Evolutionary conservation across 1,139 yeast genomes (phyloP).

Genomic region (Blastobotrys apis): DNA sequence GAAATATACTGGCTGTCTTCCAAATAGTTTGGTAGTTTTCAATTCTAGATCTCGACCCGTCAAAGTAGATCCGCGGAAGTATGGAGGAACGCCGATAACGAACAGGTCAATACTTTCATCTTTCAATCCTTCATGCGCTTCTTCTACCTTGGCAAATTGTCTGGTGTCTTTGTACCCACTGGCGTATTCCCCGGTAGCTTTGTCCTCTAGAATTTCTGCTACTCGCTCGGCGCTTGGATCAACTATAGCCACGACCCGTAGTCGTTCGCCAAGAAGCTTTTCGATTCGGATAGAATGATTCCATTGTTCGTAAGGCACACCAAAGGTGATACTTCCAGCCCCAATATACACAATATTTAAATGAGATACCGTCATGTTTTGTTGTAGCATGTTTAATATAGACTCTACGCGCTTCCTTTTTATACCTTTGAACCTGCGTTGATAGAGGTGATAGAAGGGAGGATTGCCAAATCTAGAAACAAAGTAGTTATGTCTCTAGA

Average conservation of each 20-base stretch:
- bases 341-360: constrained; percentile 15
- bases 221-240: constrained; percentile 21
- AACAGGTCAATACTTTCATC: constrained; percentile 18
- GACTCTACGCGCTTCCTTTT: too few species aligned
- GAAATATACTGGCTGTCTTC: constrained; percentile 19
- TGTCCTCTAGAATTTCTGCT: constrained; percentile 16
- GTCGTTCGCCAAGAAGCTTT: constrained; percentile 19
- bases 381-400: too few species aligned
- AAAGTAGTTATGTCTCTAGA: too few species aligned
- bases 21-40: constrained; percentile 16
- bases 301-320: constrained; percentile 23
- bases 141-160: constrained; percentile 16
- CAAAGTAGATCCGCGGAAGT: constrained; percentile 22
- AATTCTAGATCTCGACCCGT: constrained; percentile 21
- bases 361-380: constrained; percentile 2
- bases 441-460: too few species aligned
- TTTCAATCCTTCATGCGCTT: constrained; percentile 16
- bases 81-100: constrained; percentile 24
- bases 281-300: constrained; percentile 22
- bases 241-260: constrained; percentile 21
- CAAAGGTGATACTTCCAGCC: constrained; percentile 23
- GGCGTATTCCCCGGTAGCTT: constrained; percentile 13
- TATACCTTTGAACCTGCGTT: too few species aligned
- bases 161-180: constrained; percentile 17
- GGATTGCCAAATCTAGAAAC: too few species aligned